These are phyloP conservation scores for Chlorella sp. DNA, from an alignment of 139 green algal species.

Conservation along the genomic window DNA sequence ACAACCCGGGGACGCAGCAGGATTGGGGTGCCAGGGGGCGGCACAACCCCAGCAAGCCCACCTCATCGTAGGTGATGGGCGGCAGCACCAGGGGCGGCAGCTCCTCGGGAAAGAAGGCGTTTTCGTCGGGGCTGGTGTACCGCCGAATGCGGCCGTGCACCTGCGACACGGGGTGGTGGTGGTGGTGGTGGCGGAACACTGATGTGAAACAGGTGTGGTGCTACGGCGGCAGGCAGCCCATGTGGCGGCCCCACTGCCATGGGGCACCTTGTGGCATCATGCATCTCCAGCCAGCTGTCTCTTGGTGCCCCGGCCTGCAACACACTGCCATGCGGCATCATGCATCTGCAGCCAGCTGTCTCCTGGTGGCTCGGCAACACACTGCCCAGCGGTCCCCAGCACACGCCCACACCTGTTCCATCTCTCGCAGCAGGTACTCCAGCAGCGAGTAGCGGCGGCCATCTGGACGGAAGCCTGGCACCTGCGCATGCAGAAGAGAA, in stretches of 20 bases:
- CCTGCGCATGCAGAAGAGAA: slow-evolving; percentile 19
- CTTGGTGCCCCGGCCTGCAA: neutral
- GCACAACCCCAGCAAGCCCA: neutral
- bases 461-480: slow-evolving; percentile 30
- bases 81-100: slow-evolving; percentile 63
- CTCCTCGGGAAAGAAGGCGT: slow-evolving; percentile 91
- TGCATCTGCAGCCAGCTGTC: no score
- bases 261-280: neutral
- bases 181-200: neutral
- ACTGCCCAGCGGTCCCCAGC: no score
- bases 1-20: no score
- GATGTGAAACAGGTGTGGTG: neutral
- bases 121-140: slow-evolving; percentile 96
- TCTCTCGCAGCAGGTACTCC: slow-evolving; percentile 93
- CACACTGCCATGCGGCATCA: no score
- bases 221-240: neutral
- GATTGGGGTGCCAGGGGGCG: neutral
- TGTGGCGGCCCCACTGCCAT: neutral
- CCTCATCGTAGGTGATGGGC: slow-evolving; percentile 53
- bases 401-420: slow-evolving; percentile 90
- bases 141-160: slow-evolving; percentile 88
- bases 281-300: neutral
- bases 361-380: no score
- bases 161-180: slow-evolving; percentile 23
- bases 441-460: slow-evolving; percentile 83